Evolutionary conservation across 2,329 filamentous ascomycete species (phyloP).

Genomic region (Aspergillus ruber): DNA sequence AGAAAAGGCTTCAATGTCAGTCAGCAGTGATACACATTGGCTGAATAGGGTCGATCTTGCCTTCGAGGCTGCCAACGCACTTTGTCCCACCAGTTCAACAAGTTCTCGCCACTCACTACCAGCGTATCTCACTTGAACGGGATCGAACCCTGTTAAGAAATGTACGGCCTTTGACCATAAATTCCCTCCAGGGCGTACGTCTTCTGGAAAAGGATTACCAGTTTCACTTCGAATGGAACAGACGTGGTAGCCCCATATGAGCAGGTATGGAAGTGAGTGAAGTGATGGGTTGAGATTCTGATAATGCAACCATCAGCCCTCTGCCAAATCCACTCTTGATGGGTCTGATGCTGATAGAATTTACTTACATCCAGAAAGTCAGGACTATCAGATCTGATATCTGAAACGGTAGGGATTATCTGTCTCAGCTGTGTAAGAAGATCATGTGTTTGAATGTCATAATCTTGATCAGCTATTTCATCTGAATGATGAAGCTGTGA

Average conservation of each 20-base stretch:
- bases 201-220: conserved; percentile 29
- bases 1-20: conserved; percentile 27
- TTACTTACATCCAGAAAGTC: conserved; percentile 29
- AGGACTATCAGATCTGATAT: conserved; percentile 22
- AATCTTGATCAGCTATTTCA: conserved; percentile 33
- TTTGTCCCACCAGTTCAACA: conserved; percentile 25
- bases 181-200: conserved; percentile 37
- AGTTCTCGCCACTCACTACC: conserved; percentile 33
- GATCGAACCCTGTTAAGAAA: conserved; percentile 50
- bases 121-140: conserved; percentile 39
- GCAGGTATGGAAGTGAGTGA: conserved; percentile 56
- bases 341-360: neutral
- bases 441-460: conserved; percentile 39
- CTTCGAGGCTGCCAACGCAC: conserved; percentile 27
- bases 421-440: conserved; percentile 34
- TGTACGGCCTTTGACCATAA: conserved; percentile 46
- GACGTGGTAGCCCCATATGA: conserved; percentile 47
- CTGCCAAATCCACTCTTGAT: no score
- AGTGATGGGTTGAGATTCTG: conserved; percentile 47
- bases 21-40: conserved; percentile 3
- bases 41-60: conserved; percentile 16
- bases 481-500: conserved; percentile 28
- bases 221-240: conserved; percentile 29
- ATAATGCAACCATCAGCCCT: neutral
- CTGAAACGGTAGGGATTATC: conserved; percentile 26